Evolutionary conservation across 441 rosid genomes (phyloP), one percentile per base, ranked within the genome.

Genomic region (Populus hybrid): DNA sequence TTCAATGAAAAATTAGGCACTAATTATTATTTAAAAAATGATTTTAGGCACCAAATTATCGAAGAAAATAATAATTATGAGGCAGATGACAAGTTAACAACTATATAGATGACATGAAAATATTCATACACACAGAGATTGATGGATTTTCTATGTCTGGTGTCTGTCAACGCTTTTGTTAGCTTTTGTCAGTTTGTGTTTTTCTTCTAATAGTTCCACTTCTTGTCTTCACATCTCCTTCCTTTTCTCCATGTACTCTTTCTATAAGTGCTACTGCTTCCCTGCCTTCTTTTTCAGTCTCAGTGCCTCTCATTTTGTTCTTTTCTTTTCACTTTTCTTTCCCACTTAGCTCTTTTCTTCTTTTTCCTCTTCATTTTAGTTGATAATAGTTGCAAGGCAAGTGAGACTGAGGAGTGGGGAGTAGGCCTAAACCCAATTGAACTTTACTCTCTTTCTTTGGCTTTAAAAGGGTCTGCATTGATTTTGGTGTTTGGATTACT

Each of bases 121-220:
- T 69, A 36, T 69, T 69, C 21, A 69, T 69, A 14, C 20, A 46
- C 57, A 21, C n/a, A 6, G 38, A 30, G 46, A 32, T 69, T 1
- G 23, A 30, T 69, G 57, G n/a, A 34, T 20, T 61, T 30, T 73
- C 77, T 10, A 24, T 26, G 8, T 38, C 8, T 21, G 71, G 40
- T 61, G 64, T 26, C 70, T 70, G 75, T 77, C 80, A 77, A 63
- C 70, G 70, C 80, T 71, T 63, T 66, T 26, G 30, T 14, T 34
- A 12, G 50, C 69, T 66, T 77, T 77, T 57, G 74, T 76, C 74
- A 70, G 69, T 38, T 70, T 36, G 75, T 77, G 42, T 26, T 12
- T 57, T 59, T 36, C 34, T 63, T 24, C 30, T 14, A 12, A 36
- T 54, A 59, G 8, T 61, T 59, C 14, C 68, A 57, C 73, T 38